phyloP scores from a whole-genome alignment of 2,329 filamentous ascomycete genomes.

The Venturia nashicola region DNA sequence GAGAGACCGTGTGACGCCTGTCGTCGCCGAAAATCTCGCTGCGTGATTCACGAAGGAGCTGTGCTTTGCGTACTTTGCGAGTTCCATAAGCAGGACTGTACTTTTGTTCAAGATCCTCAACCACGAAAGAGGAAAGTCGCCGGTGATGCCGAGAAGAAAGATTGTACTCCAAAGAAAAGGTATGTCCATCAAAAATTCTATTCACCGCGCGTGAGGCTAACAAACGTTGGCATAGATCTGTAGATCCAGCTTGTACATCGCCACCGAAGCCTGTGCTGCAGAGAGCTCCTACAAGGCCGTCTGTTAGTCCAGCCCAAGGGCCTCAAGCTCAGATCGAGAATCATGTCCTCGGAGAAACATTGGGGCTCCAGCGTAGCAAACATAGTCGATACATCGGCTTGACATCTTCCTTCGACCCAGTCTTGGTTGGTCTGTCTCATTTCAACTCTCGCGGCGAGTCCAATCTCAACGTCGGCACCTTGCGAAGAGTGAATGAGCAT shows the following conservation, averaged over 20 bases:
- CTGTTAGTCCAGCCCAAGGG: slow-evolving; percentile 14
- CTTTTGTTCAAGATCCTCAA: slow-evolving; percentile 62
- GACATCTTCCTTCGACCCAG: slow-evolving; percentile 72
- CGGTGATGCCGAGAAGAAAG: slow-evolving; percentile 44
- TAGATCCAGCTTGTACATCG: slow-evolving; percentile 3
- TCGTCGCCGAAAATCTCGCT: slow-evolving; percentile 59
- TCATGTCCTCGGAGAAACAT: slow-evolving; percentile 29
- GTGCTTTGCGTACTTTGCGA: slow-evolving; percentile 64
- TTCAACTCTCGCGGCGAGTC: slow-evolving; percentile 77
- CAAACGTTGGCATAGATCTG: slow-evolving; percentile 6
- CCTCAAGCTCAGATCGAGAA: slow-evolving; percentile 15
- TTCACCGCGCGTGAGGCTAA: slow-evolving; percentile 4
- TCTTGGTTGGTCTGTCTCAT: slow-evolving; percentile 67
- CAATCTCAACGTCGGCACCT: slow-evolving; percentile 47
- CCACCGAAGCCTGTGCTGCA: slow-evolving; percentile 3
- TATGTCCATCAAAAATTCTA: slow-evolving; percentile 29
- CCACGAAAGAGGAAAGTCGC: slow-evolving; percentile 70
- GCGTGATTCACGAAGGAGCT: slow-evolving; percentile 66
- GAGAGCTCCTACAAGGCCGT: slow-evolving; percentile 14
- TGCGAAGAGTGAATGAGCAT: slow-evolving; percentile 63
- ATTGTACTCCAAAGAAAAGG: slow-evolving; percentile 56
- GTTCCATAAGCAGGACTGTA: slow-evolving; percentile 66
- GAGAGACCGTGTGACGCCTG: slow-evolving; percentile 51
- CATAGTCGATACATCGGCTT: slow-evolving; percentile 76
- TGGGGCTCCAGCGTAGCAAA: slow-evolving; percentile 65